Conservation (phyloP, 441 rosid species). For the Gossypium gossypioides region DNA sequence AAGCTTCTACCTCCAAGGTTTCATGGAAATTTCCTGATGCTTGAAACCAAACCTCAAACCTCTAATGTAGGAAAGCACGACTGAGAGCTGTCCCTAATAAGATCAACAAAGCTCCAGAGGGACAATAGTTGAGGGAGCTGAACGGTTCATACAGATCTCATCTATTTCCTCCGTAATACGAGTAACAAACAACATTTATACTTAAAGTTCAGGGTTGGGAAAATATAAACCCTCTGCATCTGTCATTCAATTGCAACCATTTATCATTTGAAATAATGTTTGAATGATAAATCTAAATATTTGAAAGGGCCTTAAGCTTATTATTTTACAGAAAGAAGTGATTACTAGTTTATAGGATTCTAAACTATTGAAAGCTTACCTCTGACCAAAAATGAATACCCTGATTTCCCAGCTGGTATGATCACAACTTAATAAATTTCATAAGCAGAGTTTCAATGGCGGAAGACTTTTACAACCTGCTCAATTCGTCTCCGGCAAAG, state of each 20-base stretch:
- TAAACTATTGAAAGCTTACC: not conserved
- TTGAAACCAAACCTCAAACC: not conserved
- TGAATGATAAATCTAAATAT: not conserved
- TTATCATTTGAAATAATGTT: not conserved
- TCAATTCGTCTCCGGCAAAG: slow-evolving; percentile 83
- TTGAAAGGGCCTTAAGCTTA: not conserved
- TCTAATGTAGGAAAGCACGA: not conserved
- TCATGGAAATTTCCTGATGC: not conserved
- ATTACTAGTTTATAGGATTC: slow-evolving; percentile 5
- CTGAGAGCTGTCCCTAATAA: not conserved
- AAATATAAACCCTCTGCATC: not conserved
- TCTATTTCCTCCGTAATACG: not conserved
- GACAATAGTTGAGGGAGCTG: not conserved
- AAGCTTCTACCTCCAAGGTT: not conserved
- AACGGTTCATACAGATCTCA: not conserved
- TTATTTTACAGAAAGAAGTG: slow-evolving; percentile 12
- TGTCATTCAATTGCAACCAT: not conserved
- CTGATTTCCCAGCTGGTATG: not conserved
- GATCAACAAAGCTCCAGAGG: not conserved
- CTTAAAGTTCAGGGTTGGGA: not conserved
- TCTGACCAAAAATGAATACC: not conserved
- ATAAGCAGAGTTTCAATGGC: slow-evolving; percentile 37
- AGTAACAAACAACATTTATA: not conserved
- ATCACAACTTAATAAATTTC: not conserved
- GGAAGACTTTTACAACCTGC: slow-evolving; percentile 69